phyloP scores from a whole-genome alignment of 2,329 filamentous ascomycete species.

The Amauroascus verrucosus region DNA sequence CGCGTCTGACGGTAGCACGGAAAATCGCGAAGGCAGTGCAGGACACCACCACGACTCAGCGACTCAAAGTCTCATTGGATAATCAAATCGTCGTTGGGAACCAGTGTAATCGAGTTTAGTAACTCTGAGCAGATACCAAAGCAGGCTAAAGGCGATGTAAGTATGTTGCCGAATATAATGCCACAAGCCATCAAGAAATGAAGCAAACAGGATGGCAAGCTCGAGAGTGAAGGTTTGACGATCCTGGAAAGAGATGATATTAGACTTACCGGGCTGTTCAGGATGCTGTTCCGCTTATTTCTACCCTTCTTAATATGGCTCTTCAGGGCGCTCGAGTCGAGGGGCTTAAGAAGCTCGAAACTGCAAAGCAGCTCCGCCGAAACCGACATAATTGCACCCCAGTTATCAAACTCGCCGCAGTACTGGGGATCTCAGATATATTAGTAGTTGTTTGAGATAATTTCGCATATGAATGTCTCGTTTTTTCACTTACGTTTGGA shows the following conservation, averaged over 20 bases:
- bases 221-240: background rate
- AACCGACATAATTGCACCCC: slow-evolving; percentile 98
- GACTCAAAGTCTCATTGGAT: background rate
- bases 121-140: slow-evolving; percentile 37
- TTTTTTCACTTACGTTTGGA: slow-evolving; percentile 78
- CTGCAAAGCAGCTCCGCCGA: slow-evolving; percentile 88
- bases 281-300: slow-evolving; percentile 86
- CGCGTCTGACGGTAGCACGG: background rate
- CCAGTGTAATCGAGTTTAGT: slow-evolving; percentile 20
- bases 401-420: slow-evolving; percentile 97
- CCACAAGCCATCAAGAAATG: background rate
- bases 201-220: background rate
- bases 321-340: slow-evolving; percentile 92
- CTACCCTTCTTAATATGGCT: slow-evolving; percentile 98
- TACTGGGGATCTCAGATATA: slow-evolving; percentile 51
- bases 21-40: background rate
- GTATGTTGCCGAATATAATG: slow-evolving; percentile 18
- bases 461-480: no score
- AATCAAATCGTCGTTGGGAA: background rate
- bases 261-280: slow-evolving; percentile 78
- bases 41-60: background rate
- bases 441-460: slow-evolving; percentile 9
- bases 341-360: slow-evolving; percentile 90
- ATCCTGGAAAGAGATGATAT: background rate
- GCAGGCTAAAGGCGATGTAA: slow-evolving; percentile 28